These are phyloP conservation scores for Boechera stricta DNA, from an alignment of 345 rosid species.

Conservation along the genomic window DNA sequence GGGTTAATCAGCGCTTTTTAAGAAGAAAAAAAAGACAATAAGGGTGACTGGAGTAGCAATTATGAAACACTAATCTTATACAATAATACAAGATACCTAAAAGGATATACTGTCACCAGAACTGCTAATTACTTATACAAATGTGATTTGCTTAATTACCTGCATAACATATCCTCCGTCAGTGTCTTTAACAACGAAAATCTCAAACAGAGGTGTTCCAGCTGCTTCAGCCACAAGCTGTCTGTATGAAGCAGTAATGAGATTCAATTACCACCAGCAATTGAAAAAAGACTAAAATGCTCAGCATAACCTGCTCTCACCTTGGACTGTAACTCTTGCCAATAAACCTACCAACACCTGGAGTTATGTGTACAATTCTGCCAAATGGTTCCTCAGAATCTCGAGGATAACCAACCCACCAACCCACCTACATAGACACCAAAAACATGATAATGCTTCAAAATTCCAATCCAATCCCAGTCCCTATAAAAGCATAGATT, in stretches of 20 bases:
- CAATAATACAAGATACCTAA: not conserved
- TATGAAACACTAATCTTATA: not conserved
- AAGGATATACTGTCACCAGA: slow-evolving; percentile 18
- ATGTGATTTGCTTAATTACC: slow-evolving; percentile 52
- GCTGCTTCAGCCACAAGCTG: slow-evolving; percentile 79
- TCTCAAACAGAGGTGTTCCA: slow-evolving; percentile 94
- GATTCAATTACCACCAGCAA: slow-evolving; percentile 21
- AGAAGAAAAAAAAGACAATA: not conserved
- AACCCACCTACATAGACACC: slow-evolving; percentile 71
- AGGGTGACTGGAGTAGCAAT: slow-evolving; percentile 11
- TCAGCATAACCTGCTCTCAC: slow-evolving; percentile 47
- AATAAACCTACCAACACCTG: slow-evolving; percentile 87
- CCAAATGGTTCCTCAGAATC: slow-evolving; percentile 90
- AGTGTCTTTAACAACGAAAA: slow-evolving; percentile 79
- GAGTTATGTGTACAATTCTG: slow-evolving; percentile 76
- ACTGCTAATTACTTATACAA: not conserved
- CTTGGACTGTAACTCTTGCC: slow-evolving; percentile 89
- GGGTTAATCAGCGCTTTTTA: not conserved
- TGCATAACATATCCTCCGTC: slow-evolving; percentile 73
- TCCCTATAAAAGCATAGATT: slow-evolving; percentile 19
- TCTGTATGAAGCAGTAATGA: slow-evolving; percentile 57
- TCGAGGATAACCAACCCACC: slow-evolving; percentile 95
- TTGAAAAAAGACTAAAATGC: not conserved
- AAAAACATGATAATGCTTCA: slow-evolving; percentile 26
- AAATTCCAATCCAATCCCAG: slow-evolving; percentile 1